These are phyloP conservation scores for Zostera marina DNA, from an alignment of 116 monocot genomes.

Conservation along the genomic window DNA sequence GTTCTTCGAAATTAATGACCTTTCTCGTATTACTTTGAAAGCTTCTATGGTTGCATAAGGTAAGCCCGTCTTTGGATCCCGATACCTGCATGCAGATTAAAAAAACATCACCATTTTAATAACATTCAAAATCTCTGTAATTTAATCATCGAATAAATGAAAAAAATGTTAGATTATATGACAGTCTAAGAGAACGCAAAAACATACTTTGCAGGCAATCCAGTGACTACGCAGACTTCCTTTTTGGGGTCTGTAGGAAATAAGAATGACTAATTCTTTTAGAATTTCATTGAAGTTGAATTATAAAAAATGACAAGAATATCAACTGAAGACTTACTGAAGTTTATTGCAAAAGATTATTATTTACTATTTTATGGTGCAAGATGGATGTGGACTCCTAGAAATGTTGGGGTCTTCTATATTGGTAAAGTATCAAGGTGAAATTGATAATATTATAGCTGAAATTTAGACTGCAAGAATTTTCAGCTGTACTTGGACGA, in stretches of 20 bases:
- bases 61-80: conserved; percentile 87
- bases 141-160: background rate
- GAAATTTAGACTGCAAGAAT: no score
- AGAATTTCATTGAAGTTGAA: background rate
- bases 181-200: background rate
- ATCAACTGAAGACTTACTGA: no score
- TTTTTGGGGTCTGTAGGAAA: conserved; percentile 74
- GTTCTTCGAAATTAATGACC: conserved; percentile 20
- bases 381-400: no score
- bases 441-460: no score
- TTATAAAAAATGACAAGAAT: background rate
- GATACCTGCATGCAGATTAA: conserved; percentile 41
- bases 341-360: no score
- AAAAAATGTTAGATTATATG: conserved; percentile 3
- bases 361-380: no score
- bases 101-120: background rate
- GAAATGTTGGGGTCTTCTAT: no score
- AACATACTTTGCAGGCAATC: conserved; percentile 83
- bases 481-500: no score
- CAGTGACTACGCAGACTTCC: conserved; percentile 68
- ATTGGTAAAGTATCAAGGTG: no score
- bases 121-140: background rate
- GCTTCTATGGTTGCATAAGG: conserved; percentile 94
- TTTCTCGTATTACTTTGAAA: conserved; percentile 66
- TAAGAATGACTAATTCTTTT: conserved; percentile 3